Evolutionary conservation across 148 eudicot genomes (phyloP).

Genomic region (Cornus kousa): DNA sequence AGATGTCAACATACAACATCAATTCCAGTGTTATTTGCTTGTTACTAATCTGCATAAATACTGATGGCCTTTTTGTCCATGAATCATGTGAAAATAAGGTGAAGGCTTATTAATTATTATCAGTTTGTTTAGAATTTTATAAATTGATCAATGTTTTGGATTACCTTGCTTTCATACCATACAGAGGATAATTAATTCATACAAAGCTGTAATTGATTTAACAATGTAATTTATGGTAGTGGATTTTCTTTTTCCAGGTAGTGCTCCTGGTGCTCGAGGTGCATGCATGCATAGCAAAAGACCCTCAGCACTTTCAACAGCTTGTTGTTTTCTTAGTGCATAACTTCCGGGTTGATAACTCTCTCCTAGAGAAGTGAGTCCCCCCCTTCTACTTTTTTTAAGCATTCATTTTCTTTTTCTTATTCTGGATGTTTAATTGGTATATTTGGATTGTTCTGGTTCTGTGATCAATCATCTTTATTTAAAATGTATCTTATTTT

Average conservation of each 20-base stretch:
- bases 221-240: background rate
- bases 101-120: background rate
- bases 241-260: slow-evolving; percentile 43
- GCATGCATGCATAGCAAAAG: slow-evolving; percentile 95
- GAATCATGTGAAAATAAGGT: background rate
- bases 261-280: slow-evolving; percentile 96
- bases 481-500: background rate
- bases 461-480: background rate
- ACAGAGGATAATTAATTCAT: background rate
- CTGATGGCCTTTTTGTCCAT: background rate
- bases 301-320: slow-evolving; percentile 63
- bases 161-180: background rate
- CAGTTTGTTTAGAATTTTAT: too few species aligned
- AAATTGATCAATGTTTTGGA: background rate
- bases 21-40: background rate
- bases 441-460: slow-evolving; percentile 1
- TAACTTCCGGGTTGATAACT: slow-evolving; percentile 61
- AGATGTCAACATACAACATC: background rate
- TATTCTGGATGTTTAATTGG: background rate
- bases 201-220: background rate
- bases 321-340: slow-evolving; percentile 79
- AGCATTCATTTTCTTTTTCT: background rate
- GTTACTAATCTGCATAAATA: background rate
- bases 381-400: background rate
- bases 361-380: slow-evolving; percentile 81